Base-by-base conservation (phyloP, 139 green algal species). In the Deuterostichococcus epilithicus region DNA sequence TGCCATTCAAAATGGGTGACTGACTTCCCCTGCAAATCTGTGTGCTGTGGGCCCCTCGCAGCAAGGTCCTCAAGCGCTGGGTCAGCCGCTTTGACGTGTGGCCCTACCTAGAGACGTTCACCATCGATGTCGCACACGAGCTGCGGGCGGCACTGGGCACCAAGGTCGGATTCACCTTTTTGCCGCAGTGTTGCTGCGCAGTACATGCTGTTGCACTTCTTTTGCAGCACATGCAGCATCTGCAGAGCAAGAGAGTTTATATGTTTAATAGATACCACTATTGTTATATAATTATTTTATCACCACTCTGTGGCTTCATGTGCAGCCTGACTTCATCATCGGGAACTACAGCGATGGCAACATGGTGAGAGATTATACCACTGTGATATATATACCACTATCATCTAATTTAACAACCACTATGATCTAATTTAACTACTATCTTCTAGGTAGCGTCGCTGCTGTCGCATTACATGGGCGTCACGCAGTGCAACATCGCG, bases 311-410 rank as follows among this genome's bases (percentile, higher is more conserved):
- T 13, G 8, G 13, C 18, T 63, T 23, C 13, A 5, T n/a, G 18
- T 28, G 52, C 84, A 89, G 68, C 91, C 91, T 1, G 85, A 95
- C 60, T 83, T 96, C n/a, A 87, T 96, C 76, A 91, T 96, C 20
- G 91, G 91, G 72, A 93, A 96, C 83, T 96, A 96, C 86, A 91
- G 74, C 23, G 91, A 95, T 76, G 91, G 91, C 79, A 94, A 94
- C 82, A 80, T 96, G 68, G 91, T 96, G 58, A n/a, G n/a, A n/a
- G n/a, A n/a, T n/a, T n/a, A n/a, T n/a, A n/a, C n/a, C n/a, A n/a
- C n/a, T n/a, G n/a, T n/a, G n/a, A n/a, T n/a, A n/a, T n/a, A n/a
- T n/a, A n/a, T n/a, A n/a, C n/a, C n/a, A n/a, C n/a, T n/a, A n/a
- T n/a, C n/a, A n/a, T n/a, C n/a, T n/a, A n/a, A n/a, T n/a, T n/a